Evolutionary conservation across 192 early-diverging fungal species (phyloP), one percentile per base, ranked within the genome.

Genomic region (Rhizophlyctis rosea): DNA sequence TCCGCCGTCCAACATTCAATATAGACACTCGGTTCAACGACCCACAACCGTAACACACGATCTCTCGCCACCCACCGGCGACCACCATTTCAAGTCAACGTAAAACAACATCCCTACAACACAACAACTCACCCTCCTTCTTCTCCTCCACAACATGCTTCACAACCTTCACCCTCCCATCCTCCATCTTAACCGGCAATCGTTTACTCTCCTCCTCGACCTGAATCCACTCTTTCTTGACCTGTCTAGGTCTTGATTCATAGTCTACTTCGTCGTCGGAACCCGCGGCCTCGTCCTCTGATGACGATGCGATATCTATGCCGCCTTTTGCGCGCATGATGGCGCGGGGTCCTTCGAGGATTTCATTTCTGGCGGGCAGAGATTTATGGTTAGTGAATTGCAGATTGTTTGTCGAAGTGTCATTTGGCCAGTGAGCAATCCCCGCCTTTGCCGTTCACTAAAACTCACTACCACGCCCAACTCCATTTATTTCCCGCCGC

Each of bases 111-210:
- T n/a, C n/a, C n/a, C n/a, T n/a, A n/a, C n/a, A n/a, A n/a, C n/a
- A n/a, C n/a, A n/a, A n/a, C n/a, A n/a, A n/a, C n/a, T n/a, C 50
- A 9, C 50, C 50, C 13, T 31, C 47, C 21, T 44, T 50, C 32
- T 72, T 60, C 29, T 73, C 53, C 16, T 64, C 77, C 50, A 44
- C 39, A 14, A 81, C 67, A 27, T 77, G 69, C 61, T 75, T 66
- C 34, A 53, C 64, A 50, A 73, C 68, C 27, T 54, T 64, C 29
- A 88, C 57, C 34, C 76, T 71, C 39, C 90, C 87, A 60, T 83
- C 81, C 1, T 85, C 69, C 18, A 83, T 70, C 56, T 85, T 89
- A 70, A 88, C 87, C 2, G 90, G 90, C 52, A 91, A 61, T 33
- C 82, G 75, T n/a, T 75, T 81, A 44, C 70, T 57, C 54, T 76